Conservation (phyloP, 768 basidiomycete genomes). For the Pleurotus giganteus region DNA sequence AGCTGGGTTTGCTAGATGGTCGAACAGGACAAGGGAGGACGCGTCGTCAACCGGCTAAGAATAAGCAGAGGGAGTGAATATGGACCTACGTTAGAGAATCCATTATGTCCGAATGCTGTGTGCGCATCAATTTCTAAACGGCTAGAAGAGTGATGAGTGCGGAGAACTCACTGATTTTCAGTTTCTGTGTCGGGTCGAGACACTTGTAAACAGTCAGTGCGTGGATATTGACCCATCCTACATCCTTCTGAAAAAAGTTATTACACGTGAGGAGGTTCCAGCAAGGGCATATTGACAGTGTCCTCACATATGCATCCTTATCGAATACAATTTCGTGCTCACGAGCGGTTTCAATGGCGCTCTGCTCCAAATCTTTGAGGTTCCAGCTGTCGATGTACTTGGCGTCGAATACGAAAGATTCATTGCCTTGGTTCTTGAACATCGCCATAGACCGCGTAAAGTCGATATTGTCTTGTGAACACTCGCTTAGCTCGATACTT, state of each 20-base stretch:
- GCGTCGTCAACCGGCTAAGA: not conserved
- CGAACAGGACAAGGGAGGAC: too few species aligned
- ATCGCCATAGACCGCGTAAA: not conserved
- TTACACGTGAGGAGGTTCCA: not conserved
- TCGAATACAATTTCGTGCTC: not conserved
- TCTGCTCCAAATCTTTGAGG: not conserved
- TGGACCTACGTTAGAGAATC: not conserved
- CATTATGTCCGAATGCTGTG: not conserved
- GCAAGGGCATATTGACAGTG: not conserved
- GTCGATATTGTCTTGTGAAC: not conserved
- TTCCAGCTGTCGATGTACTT: not conserved
- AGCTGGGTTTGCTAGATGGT: not conserved
- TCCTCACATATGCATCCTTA: not conserved
- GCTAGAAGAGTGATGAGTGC: too few species aligned
- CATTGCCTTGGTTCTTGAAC: not conserved
- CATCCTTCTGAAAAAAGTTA: not conserved
- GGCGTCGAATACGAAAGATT: not conserved
- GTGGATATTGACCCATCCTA: not conserved
- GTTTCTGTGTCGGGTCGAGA: not conserved
- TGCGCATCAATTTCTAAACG: too few species aligned
- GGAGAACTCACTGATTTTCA: not conserved
- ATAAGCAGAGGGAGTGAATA: not conserved
- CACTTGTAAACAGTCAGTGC: not conserved
- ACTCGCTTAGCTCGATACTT: not conserved
- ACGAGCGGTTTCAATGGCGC: not conserved